phyloP scores from a whole-genome alignment of 2,329 filamentous ascomycete species.

The Gaeumannomyces sp. region DNA sequence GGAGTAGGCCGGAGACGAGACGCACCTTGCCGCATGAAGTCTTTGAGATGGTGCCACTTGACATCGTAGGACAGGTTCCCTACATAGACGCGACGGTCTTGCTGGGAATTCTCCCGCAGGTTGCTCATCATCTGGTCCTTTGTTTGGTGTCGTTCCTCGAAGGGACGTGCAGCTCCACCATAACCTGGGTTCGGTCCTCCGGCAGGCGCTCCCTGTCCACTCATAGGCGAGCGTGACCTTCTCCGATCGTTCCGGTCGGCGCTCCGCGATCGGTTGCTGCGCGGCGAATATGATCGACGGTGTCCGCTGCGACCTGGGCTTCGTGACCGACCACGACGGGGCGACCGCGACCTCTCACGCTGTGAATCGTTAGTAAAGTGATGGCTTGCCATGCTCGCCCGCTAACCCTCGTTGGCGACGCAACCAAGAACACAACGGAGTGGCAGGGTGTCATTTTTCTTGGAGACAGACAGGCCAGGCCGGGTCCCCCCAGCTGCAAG shows the following conservation, averaged over 20 bases:
- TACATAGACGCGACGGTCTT: constrained; percentile 98
- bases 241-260: constrained; percentile 67
- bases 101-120: constrained; percentile 89
- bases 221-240: constrained; percentile 83
- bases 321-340: constrained; percentile 74
- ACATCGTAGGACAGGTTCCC: constrained; percentile 99
- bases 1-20: constrained; percentile 13
- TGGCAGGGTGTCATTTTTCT: neutral
- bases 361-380: constrained; percentile 35
- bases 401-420: neutral
- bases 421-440: neutral
- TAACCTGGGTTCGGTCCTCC: constrained; percentile 66
- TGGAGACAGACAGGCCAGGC: neutral
- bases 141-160: constrained; percentile 75
- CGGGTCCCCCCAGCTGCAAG: neutral
- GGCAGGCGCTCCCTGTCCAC: constrained; percentile 60
- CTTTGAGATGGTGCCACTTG: constrained; percentile 99
- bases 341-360: constrained; percentile 80
- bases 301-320: constrained; percentile 65
- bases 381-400: constrained; percentile 1
- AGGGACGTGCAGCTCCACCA: constrained; percentile 65
- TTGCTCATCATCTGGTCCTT: constrained; percentile 96
- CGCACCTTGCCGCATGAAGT: constrained; percentile 99
- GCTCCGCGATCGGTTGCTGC: constrained; percentile 69
- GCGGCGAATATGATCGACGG: constrained; percentile 73